Percentiles rank a stretch among this genome's conserved stretches.
These are phyloP conservation scores for Aeschynomene evenia DNA, from an alignment of 306 rosid species.

Conservation along the genomic window DNA sequence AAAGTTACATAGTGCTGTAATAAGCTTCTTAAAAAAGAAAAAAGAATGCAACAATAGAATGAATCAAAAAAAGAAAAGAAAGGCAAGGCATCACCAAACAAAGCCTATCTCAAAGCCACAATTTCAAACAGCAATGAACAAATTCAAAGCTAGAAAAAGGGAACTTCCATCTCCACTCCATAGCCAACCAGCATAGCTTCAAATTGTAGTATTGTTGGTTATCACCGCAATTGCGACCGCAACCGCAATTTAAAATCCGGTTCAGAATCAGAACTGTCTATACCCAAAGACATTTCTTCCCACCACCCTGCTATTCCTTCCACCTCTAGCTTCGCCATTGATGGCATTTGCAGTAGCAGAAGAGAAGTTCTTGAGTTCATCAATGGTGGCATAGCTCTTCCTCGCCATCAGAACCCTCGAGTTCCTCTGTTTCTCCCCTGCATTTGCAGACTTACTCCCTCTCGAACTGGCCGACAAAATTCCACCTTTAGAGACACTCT, in stretches of 20 bases:
- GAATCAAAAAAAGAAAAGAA: not conserved
- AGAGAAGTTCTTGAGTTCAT: slow-evolving; percentile 68
- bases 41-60: not conserved
- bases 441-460: slow-evolving; percentile 79
- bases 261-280: slow-evolving; percentile 55
- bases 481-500: slow-evolving; percentile 37
- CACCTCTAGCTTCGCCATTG: slow-evolving; percentile 56
- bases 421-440: slow-evolving; percentile 57
- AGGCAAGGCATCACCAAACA: not conserved
- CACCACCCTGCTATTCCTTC: slow-evolving; percentile 32
- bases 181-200: not conserved
- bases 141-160: slow-evolving; percentile 4
- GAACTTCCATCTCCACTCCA: not conserved
- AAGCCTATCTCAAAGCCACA: not conserved
- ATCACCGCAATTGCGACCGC: not conserved
- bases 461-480: slow-evolving; percentile 53
- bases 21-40: not conserved
- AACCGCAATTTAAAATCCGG: not conserved
- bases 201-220: not conserved
- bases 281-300: slow-evolving; percentile 48
- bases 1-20: slow-evolving; percentile 13
- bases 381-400: slow-evolving; percentile 76
- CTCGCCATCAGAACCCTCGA: slow-evolving; percentile 53
- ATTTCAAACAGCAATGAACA: not conserved
- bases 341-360: slow-evolving; percentile 59